These are phyloP conservation scores for Talaromyces sp. DNA, from an alignment of 2,329 filamentous ascomycete genomes.

Conservation along the genomic window DNA sequence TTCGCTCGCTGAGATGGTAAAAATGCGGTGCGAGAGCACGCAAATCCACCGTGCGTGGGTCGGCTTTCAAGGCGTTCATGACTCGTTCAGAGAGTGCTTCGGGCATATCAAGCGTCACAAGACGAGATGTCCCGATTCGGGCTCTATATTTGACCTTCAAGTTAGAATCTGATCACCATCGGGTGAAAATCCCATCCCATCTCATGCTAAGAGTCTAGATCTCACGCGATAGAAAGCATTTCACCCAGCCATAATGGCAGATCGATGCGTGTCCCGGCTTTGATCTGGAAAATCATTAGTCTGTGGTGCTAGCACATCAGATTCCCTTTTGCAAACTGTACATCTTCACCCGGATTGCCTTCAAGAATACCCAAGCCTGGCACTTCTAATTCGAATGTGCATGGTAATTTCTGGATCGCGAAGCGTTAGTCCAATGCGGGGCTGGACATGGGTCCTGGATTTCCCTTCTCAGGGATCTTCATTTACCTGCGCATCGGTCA, in stretches of 20 bases:
- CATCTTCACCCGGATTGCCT: slow-evolving; percentile 70
- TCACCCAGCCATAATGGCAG: slow-evolving; percentile 94
- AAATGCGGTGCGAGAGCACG: slow-evolving; percentile 84
- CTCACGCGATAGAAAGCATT: slow-evolving; percentile 67
- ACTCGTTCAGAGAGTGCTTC: slow-evolving; percentile 75
- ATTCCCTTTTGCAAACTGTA: slow-evolving; percentile 29
- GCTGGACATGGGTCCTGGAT: background rate
- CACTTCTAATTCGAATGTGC: slow-evolving; percentile 89
- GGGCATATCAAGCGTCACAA: slow-evolving; percentile 81
- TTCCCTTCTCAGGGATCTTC: background rate
- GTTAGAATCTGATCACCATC: too few relatives aligned
- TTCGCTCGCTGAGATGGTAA: slow-evolving; percentile 80
- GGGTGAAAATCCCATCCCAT: too few relatives aligned
- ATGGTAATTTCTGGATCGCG: slow-evolving; percentile 77
- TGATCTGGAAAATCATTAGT: slow-evolving; percentile 65
- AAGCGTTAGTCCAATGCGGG: slow-evolving; percentile 15
- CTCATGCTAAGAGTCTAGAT: background rate
- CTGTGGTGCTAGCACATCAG: background rate
- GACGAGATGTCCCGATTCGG: slow-evolving; percentile 54
- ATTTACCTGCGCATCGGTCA: slow-evolving; percentile 49
- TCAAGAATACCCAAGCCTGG: slow-evolving; percentile 87
- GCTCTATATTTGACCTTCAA: slow-evolving; percentile 30
- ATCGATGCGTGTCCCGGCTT: slow-evolving; percentile 75
- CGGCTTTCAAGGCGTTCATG: slow-evolving; percentile 85
- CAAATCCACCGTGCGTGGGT: slow-evolving; percentile 81